phyloP scores from a whole-genome alignment of 805 yeast genomes.

The Metschnikowia noctiluminum region DNA sequence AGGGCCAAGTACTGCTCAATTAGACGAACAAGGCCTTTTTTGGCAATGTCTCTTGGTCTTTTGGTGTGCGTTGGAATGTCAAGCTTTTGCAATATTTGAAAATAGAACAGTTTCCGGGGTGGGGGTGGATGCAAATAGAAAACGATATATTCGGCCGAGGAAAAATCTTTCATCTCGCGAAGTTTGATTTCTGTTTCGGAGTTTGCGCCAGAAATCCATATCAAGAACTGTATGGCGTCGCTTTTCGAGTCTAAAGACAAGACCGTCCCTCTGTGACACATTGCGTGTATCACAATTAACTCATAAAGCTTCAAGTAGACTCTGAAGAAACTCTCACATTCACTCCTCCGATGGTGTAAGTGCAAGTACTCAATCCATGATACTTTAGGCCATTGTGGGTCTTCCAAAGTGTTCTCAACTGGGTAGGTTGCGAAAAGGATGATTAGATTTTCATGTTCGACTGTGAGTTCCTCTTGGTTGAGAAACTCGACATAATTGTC shows the following conservation, averaged over 20 bases:
- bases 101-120: conserved; percentile 20
- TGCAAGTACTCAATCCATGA: conserved; percentile 37
- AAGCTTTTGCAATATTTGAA: background rate
- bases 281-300: conserved; percentile 18
- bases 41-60: background rate
- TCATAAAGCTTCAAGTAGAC: conserved; percentile 35
- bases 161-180: conserved; percentile 27
- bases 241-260: background rate
- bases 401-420: conserved; percentile 27
- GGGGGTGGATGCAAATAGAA: conserved; percentile 21
- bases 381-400: conserved; percentile 34
- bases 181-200: background rate
- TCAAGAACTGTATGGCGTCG: conserved; percentile 1
- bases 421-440: conserved; percentile 27
- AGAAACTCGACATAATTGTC: conserved; percentile 24
- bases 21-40: conserved; percentile 15
- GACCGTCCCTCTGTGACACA: background rate
- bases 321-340: conserved; percentile 25
- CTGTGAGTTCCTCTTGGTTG: conserved; percentile 9
- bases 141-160: conserved; percentile 33
- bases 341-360: conserved; percentile 24
- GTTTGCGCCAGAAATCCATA: background rate
- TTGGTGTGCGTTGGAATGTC: background rate
- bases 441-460: conserved; percentile 21
- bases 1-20: conserved; percentile 19